Base-by-base conservation (phyloP, 768 basidiomycete species). In the Strobilomyces confusus region DNA sequence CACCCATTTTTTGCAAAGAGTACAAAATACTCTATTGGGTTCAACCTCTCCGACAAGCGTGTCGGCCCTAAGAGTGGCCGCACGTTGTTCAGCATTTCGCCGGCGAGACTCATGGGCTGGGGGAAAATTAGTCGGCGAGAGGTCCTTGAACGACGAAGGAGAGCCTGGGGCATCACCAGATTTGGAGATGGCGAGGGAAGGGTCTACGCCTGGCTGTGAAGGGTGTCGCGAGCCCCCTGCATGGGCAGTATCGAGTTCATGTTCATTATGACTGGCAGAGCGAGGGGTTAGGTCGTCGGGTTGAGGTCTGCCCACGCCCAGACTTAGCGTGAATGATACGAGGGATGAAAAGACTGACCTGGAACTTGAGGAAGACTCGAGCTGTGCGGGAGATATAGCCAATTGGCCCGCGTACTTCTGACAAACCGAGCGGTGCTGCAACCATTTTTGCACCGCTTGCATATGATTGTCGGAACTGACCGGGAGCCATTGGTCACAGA, bases 1-100 rank as follows among this genome's bases (percentile, higher is more conserved):
- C 1, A 91, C 87, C 89, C 89, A 91, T 68, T 90, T 89, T 62
- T 79, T 75, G 64, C 89, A 92, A 1, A 90, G 68, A 3, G 76
- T 74, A 63, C 89, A 92, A 59, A 89, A 88, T 0, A 90, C 86
- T 26, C 83, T 69, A 59, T 84, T 85, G 0, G 86, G 83, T 61
- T 90, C 87, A 32, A 91, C 89, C 51, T 81, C 77, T 19, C 77
- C 78, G 49, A 89, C 79, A 8, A 88, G 74, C 0, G 71, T 62
- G 67, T 92, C 89, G 2, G 82, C 79, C 7, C 83, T 76, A 33
- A 92, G 76, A 2, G 81, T 80, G 11, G 85, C 85, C 0, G 84
- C 86, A 29, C 89, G 82, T 68, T 90, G 87, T 62, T 90, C 89
- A 19, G 89, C 87, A 59, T 87, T 89, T 51, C 86, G 79, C 25